phyloP scores from a whole-genome alignment of 1,139 yeast genomes.

The Candida dubliniensis region DNA sequence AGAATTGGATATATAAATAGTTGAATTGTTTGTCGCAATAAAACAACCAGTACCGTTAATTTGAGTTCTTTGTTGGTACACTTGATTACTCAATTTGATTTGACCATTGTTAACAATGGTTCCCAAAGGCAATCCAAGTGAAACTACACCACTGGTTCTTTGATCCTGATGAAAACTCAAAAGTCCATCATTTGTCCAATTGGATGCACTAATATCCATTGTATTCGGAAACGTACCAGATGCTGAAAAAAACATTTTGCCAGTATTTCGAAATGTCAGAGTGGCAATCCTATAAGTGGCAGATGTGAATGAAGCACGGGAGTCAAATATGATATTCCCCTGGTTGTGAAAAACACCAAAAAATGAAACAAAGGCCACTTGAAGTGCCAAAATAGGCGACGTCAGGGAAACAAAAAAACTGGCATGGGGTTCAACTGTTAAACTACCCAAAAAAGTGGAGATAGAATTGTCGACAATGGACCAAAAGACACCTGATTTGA shows the following conservation, averaged over 20 bases:
- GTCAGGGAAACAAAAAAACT: conserved; percentile 23
- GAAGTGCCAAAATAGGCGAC: conserved; percentile 13
- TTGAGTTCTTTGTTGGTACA: conserved; percentile 25
- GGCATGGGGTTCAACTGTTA: conserved; percentile 22
- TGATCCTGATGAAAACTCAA: conserved; percentile 23
- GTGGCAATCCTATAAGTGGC: conserved; percentile 23
- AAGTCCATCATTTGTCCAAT: conserved; percentile 29
- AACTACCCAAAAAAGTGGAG: conserved; percentile 21
- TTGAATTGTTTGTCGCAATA: conserved; percentile 21
- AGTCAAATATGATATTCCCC: conserved; percentile 26
- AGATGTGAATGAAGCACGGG: conserved; percentile 17
- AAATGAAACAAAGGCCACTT: conserved; percentile 14
- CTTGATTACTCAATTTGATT: conserved; percentile 27
- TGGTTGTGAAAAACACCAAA: conserved; percentile 16
- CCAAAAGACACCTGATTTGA: conserved; percentile 29
- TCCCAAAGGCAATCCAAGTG: conserved; percentile 20
- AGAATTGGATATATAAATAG: conserved; percentile 20
- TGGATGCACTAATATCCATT: conserved; percentile 20
- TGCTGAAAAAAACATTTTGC: conserved; percentile 29
- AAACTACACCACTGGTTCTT: conserved; percentile 21
- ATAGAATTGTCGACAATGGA: conserved; percentile 31
- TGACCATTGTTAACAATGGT: conserved; percentile 23
- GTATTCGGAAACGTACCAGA: conserved; percentile 21
- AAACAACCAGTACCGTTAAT: conserved; percentile 33
- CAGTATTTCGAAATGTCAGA: conserved; percentile 25